Evolutionary conservation across 2,329 filamentous ascomycete genomes (phyloP), one percentile per base, ranked within the genome.

Genomic region (Colletotrichum sp.): DNA sequence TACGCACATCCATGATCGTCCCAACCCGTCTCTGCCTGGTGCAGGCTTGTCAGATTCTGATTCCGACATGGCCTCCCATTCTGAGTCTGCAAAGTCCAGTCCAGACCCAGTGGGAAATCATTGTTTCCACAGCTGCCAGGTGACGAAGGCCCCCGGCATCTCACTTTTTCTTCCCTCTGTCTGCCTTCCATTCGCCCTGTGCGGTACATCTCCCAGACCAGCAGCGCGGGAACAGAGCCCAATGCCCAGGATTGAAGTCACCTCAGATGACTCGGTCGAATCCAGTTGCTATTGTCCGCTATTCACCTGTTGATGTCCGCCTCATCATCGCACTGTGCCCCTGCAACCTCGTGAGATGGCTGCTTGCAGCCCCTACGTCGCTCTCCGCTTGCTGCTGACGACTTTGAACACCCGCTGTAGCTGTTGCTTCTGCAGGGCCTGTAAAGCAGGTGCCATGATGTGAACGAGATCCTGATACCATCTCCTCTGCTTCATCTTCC

Each of bases 1-100:
- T 68, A 71, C 71, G 36, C 78, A 71, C 69, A 60, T 72, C 49
- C 30, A 49, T 59, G 44, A 72, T 72, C 69, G 49, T 72, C 70
- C 70, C 52, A 69, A 69, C 24, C 44, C 44, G 44, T 49, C 44
- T 49, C 44, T n/a, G 44, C 44, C n/a, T 49, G n/a, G n/a, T 49
- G 44, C 21, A 52, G 44, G 63, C 52, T 44, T 70, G 71, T 64
- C 71, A 26, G 24, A 55, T 74, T 70, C 28, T 63, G 71, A 64
- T 73, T 70, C 57, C 57, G 65, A 70, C 21, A 32, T n/a, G 39
- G 39, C 18, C 55, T 28, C 26, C 28, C 39, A 21, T 64, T 73
- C 57, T 28, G 63, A 67, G 63, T 49, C 70, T 32, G 21, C 55
- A 21, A 26, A 21, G 55, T 26, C 52, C n/a, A 36, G 13, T 34